Conservation (phyloP, 257 asterid genomes). For the Salvia rosmarinus region DNA sequence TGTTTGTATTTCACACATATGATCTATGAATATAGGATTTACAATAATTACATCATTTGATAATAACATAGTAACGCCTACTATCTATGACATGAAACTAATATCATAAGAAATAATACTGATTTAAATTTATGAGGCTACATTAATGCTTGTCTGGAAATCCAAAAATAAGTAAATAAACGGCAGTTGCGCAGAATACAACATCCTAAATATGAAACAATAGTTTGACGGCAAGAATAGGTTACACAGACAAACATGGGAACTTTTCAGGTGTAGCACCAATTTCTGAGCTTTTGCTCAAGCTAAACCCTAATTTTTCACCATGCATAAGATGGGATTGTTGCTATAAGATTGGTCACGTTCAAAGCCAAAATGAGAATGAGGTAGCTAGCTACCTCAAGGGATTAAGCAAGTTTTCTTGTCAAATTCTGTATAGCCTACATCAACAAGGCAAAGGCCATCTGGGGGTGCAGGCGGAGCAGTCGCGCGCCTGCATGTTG, state of each 20-base stretch:
- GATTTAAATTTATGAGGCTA: too few species aligned
- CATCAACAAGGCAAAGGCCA: constrained; percentile 92
- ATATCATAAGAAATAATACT: too few species aligned
- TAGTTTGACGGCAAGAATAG: neutral
- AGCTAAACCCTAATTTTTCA: neutral
- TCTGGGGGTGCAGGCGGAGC: constrained; percentile 98
- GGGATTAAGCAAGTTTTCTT: constrained; percentile 58
- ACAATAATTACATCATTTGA: neutral
- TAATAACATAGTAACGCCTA: too few species aligned
- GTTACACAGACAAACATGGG: neutral
- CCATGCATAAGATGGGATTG: constrained; percentile 4
- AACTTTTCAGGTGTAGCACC: neutral
- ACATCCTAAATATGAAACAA: neutral
- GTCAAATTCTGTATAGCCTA: constrained; percentile 78
- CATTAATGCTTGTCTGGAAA: too few species aligned
- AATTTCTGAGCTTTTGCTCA: neutral
- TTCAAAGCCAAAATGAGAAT: constrained; percentile 9
- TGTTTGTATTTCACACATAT: neutral
- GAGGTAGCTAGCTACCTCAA: constrained; percentile 40
- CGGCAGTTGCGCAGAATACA: too few species aligned
- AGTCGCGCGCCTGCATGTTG: constrained; percentile 94
- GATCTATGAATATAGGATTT: neutral
- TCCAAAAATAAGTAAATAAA: too few species aligned
- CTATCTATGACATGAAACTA: too few species aligned
- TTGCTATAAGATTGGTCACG: neutral